phyloP scores from a whole-genome alignment of 345 rosid species.

The Populus euphratica region DNA sequence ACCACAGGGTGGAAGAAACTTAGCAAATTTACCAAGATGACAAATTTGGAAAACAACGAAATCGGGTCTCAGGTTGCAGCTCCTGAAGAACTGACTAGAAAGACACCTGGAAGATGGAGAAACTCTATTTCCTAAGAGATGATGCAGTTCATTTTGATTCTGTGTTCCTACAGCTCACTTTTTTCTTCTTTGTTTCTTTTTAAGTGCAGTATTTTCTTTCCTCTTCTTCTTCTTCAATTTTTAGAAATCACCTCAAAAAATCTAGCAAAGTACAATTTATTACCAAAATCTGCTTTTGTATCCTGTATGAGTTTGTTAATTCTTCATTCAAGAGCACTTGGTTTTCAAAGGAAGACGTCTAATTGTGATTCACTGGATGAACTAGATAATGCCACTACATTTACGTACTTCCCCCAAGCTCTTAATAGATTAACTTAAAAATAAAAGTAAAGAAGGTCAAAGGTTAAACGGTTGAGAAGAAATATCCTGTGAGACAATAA shows the following conservation, averaged over 20 bases:
- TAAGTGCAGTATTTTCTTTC: background rate
- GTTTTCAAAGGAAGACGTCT: background rate
- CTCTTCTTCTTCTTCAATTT: background rate
- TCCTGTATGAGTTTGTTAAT: constrained; percentile 2
- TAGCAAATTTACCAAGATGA: constrained; percentile 72
- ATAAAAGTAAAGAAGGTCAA: background rate
- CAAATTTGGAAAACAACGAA: constrained; percentile 53
- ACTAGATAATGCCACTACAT: background rate
- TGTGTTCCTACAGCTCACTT: background rate
- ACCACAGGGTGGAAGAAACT: constrained; percentile 90
- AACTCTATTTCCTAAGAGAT: constrained; percentile 71
- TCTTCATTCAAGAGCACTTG: background rate
- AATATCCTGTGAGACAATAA: no score
- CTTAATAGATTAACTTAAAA: background rate
- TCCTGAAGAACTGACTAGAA: constrained; percentile 51
- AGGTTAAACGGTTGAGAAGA: no score
- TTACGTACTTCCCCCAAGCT: background rate
- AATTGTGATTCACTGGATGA: background rate
- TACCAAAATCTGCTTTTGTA: background rate
- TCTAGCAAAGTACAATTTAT: constrained; percentile 9
- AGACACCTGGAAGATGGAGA: constrained; percentile 90
- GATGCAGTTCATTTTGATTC: background rate
- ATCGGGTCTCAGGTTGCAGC: constrained; percentile 45
- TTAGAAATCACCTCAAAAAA: background rate
- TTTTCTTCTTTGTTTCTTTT: background rate